Base-by-base conservation (phyloP, 23 red algal species). In the Agarophyton chilense region DNA sequence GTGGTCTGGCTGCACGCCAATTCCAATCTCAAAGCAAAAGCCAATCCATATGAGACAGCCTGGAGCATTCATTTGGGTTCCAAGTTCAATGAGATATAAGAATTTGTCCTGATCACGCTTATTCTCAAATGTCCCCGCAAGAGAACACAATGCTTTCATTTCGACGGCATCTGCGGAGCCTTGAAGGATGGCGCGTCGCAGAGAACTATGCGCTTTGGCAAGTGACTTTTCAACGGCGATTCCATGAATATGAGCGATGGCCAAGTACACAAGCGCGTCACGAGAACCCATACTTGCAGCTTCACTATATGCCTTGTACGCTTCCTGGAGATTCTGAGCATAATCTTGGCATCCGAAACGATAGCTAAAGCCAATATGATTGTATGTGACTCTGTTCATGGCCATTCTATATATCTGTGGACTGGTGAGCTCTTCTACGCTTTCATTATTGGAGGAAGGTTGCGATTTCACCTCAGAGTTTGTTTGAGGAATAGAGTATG, bases 401-500 rank as follows among this genome's bases (percentile, higher is more conserved):
- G 28, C 76, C 76, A 80, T 80, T 80, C 76, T 56, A 36, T 80
- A 80, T 58, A 80, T 61, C 50, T 80, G 76, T 19, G 76, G 76
- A 21, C 76, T 80, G 36, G 39, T 43, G n/a, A 25, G 68, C n/a
- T 16, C 18, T 7, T 18, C n/a, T 45, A 74, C 25, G n/a, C 1
- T 21, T 14, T 74, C 68, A 18, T 65, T 7, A 29, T 74, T 39
- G n/a, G 40, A 10, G 0, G 21, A 0, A 39, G 2, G 19, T 47
- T 74, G 22, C 14, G 41, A 11, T 49, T 25, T 12, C 19, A 21
- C 1, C 10, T 45, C 29, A 49, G 41, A 74, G 3, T 16, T 26
- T 19, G 3, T 21, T 74, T 33, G 4, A 5, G 18, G 29, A 1
- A 39, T 25, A 39, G 43, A 49, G 17, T 18, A 17, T 36, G 31